Percentiles rank a stretch among this genome's conserved stretches.
phyloP scores from a whole-genome alignment of 768 basidiomycete species.

The Lyophyllum atratum region DNA sequence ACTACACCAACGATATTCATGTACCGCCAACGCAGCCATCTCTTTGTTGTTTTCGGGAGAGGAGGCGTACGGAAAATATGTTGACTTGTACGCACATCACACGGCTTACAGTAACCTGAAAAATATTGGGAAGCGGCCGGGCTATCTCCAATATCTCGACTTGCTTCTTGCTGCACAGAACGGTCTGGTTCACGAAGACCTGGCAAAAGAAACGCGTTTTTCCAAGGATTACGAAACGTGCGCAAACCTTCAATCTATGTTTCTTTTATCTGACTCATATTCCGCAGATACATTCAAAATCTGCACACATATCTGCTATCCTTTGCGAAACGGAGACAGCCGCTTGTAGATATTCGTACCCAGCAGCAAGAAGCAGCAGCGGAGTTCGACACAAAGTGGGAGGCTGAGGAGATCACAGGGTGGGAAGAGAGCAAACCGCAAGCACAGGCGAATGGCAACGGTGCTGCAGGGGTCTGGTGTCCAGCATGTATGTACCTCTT shows the following conservation, averaged over 20 bases:
- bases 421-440: constrained; percentile 65
- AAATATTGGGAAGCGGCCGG: constrained; percentile 77
- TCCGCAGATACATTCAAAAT: constrained; percentile 74
- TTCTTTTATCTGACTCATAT: constrained; percentile 6
- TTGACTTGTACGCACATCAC: constrained; percentile 90
- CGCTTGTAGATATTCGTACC: constrained; percentile 74
- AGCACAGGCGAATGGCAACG: constrained; percentile 43
- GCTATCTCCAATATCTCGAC: constrained; percentile 94
- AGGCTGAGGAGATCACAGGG: constrained; percentile 66
- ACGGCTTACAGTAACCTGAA: constrained; percentile 89
- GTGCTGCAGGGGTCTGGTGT: constrained; percentile 84
- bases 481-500: constrained; percentile 69
- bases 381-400: constrained; percentile 84
- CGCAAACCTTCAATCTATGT: constrained; percentile 28
- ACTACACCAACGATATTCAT: constrained; percentile 5
- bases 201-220: constrained; percentile 65
- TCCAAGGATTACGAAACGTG: constrained; percentile 82
- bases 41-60: constrained; percentile 93
- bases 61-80: constrained; percentile 92
- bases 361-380: constrained; percentile 63
- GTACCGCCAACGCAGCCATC: constrained; percentile 50
- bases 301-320: constrained; percentile 85
- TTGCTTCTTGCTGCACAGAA: constrained; percentile 69
- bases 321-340: constrained; percentile 83
- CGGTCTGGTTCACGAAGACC: constrained; percentile 63